Conservation (phyloP, 2,329 filamentous ascomycete species). For the Leptoxyphium fumago region DNA sequence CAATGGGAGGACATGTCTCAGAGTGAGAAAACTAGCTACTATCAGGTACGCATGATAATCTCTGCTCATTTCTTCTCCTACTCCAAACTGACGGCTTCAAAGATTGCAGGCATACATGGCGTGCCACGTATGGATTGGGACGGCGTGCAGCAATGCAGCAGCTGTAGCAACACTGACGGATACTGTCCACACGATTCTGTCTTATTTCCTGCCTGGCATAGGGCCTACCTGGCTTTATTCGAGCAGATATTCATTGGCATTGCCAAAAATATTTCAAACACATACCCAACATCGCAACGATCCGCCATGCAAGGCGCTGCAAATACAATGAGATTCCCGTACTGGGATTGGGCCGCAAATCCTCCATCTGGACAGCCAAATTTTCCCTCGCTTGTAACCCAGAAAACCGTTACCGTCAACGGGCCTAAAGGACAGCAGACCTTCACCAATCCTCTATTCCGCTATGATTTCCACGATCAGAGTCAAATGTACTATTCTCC, state of each 20-base stretch:
- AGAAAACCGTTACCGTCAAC: conserved; percentile 12
- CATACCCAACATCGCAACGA: conserved; percentile 9
- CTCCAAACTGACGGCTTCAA: background rate
- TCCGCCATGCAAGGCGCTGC: conserved; percentile 13
- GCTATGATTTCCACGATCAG: conserved; percentile 10
- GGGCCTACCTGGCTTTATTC: conserved; percentile 14
- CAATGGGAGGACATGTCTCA: conserved; percentile 6
- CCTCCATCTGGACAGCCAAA: conserved; percentile 8
- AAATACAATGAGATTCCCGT: conserved; percentile 13
- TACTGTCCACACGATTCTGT: conserved; percentile 15
- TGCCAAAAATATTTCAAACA: conserved; percentile 14
- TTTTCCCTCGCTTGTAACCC: conserved; percentile 12
- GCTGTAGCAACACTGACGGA: conserved; percentile 9
- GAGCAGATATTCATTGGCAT: conserved; percentile 14
- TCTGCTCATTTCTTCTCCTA: background rate
- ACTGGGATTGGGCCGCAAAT: conserved; percentile 16
- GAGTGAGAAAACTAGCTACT: conserved; percentile 5
- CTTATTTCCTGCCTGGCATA: conserved; percentile 15
- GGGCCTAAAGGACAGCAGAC: conserved; percentile 9
- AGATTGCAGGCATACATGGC: conserved; percentile 14
- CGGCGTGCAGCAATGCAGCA: conserved; percentile 8
- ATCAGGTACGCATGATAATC: conserved; percentile 1
- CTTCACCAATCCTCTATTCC: conserved; percentile 9
- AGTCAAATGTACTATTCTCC: conserved; percentile 14
- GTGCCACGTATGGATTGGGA: conserved; percentile 12